phyloP scores from a whole-genome alignment of 2,329 filamentous ascomycete genomes.

The Verticillium longisporum region DNA sequence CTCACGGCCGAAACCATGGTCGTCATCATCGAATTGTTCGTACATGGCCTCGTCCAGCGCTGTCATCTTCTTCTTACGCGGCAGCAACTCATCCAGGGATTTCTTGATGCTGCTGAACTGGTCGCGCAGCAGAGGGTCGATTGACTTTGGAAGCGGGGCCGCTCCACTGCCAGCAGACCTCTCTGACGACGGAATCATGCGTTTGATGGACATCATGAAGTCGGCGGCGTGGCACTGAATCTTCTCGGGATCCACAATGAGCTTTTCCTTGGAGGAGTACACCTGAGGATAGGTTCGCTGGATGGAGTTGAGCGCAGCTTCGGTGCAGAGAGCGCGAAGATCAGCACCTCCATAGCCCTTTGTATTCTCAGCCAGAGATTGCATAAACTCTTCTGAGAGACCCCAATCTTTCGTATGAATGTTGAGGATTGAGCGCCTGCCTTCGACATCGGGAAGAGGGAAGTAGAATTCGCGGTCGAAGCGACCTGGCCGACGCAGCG shows the following conservation, averaged over 20 bases:
- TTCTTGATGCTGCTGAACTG: slow-evolving; percentile 65
- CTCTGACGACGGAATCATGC: slow-evolving; percentile 92
- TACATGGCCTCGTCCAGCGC: slow-evolving; percentile 92
- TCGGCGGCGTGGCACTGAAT: slow-evolving; percentile 88
- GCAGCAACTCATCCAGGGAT: slow-evolving; percentile 69
- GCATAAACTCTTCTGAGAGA: slow-evolving; percentile 71
- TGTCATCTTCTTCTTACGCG: slow-evolving; percentile 77
- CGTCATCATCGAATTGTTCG: slow-evolving; percentile 75
- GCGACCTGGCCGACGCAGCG: slow-evolving; percentile 84
- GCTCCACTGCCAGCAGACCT: slow-evolving; percentile 81
- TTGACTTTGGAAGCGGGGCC: slow-evolving; percentile 66
- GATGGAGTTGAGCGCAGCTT: slow-evolving; percentile 91
- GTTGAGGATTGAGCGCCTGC: slow-evolving; percentile 78
- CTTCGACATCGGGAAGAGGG: slow-evolving; percentile 75
- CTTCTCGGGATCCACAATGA: slow-evolving; percentile 76
- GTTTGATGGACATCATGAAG: slow-evolving; percentile 95
- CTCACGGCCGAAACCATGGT: slow-evolving; percentile 80
- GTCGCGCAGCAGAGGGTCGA: slow-evolving; percentile 73
- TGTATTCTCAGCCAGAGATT: slow-evolving; percentile 76
- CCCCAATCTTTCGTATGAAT: slow-evolving; percentile 97
- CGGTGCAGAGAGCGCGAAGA: slow-evolving; percentile 86
- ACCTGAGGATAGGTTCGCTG: slow-evolving; percentile 96
- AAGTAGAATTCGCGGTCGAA: slow-evolving; percentile 99
- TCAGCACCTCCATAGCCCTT: slow-evolving; percentile 98
- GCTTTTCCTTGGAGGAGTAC: slow-evolving; percentile 82